Evolutionary conservation across 495 filamentous ascomycete species (phyloP), one percentile per base, ranked within the genome.

Genomic region (Penicillium pulvis): DNA sequence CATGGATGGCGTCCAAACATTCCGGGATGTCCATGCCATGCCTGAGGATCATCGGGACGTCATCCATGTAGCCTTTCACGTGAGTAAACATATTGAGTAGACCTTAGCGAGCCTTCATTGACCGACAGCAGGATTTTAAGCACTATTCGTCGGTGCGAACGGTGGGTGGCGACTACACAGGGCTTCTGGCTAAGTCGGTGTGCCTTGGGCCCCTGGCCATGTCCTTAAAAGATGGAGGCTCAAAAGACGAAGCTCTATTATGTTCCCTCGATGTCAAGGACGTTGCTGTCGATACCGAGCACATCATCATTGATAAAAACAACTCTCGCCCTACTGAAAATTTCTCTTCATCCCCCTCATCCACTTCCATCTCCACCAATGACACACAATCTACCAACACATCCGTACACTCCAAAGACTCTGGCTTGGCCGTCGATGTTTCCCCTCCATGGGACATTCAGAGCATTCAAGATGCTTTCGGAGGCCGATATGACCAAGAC

Each of bases 91-190:
- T 36, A 36, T 35, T 14, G 16, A 26, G 23, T 5, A 3, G 26
- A n/a, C 7, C 12, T 30, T 49, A 3, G 6, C 53, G 33, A 33
- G 11, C 30, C 55, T 0, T 46, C 39, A 2, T 57, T 48, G 28
- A 59, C 45, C 28, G 42, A 55, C 14, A 47, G 6, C n/a, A 62
- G 51, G 51, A 65, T 51, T 91, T 85, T 75, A 85, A 91, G 65
- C 89, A 92, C 67, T 92, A 89, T 68, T 89, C 87, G 3, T 90
- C 89, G 1, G 83, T 91, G 57, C 83, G 87, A 51, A 83, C 85
- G 59, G 69, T 84, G 17, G 65, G 81, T 55, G 86, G 85, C 11
- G 81, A 83, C 8, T 84, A 87, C 67, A 76, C 73, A 23, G 89
- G 86, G 7, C 62, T 70, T 12, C 36, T 68, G 23, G 20, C 53